Conservation (phyloP, 352 stramenopile species). For the Phytophthora pini region DNA sequence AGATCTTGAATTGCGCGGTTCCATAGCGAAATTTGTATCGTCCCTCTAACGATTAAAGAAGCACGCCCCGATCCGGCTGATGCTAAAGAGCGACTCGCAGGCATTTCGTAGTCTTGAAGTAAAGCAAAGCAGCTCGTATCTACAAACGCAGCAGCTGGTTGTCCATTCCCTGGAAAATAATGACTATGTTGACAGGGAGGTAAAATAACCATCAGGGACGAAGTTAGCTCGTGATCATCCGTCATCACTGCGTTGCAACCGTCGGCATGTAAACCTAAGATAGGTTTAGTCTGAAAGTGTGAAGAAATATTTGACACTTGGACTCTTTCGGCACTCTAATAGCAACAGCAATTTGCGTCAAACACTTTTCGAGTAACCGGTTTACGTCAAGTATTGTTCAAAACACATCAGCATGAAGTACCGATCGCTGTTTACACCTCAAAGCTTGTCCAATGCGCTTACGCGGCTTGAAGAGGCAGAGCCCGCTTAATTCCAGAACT, state of each 20-base stretch:
- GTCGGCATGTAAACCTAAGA: no score
- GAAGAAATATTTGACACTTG: no score
- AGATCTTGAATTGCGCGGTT: slow-evolving; percentile 18
- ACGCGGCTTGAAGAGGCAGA: slow-evolving; percentile 33
- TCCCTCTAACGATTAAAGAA: not conserved
- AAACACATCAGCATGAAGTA: not conserved
- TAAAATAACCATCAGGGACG: slow-evolving; percentile 4
- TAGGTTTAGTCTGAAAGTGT: no score
- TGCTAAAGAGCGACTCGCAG: slow-evolving; percentile 1
- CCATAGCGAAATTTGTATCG: slow-evolving; percentile 19
- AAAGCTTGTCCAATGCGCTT: not conserved
- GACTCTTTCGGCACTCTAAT: no score
- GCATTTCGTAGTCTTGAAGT: not conserved
- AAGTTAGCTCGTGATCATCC: slow-evolving; percentile 11
- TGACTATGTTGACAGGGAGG: not conserved
- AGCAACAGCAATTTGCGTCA: no score
- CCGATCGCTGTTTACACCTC: no score
- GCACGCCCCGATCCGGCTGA: not conserved
- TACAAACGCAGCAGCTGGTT: not conserved
- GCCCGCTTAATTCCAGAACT: slow-evolving; percentile 58
- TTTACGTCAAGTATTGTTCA: no score
- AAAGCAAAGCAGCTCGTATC: slow-evolving; percentile 4
- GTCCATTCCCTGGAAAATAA: not conserved
- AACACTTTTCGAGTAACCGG: no score
- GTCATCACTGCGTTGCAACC: not conserved